phyloP scores from a whole-genome alignment of 2,329 filamentous ascomycete genomes.

The Ilyonectria robusta region DNA sequence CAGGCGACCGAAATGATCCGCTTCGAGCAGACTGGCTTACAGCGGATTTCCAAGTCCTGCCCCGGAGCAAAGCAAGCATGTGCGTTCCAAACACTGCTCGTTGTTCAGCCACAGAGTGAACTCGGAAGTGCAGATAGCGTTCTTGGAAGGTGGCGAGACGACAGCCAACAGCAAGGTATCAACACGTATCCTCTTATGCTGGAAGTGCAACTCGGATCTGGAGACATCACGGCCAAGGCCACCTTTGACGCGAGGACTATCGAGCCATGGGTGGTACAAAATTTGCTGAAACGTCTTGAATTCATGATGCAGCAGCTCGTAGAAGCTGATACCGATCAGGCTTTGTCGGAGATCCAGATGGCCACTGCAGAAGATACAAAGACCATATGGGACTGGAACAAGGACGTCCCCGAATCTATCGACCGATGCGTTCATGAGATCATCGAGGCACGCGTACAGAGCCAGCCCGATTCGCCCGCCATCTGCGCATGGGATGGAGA shows the following conservation, averaged over 20 bases:
- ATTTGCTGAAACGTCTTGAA: conserved; percentile 7
- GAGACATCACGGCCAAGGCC: background rate
- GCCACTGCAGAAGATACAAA: conserved; percentile 24
- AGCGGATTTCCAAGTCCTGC: conserved; percentile 9
- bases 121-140: background rate
- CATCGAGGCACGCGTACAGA: conserved; percentile 21
- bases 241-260: conserved; percentile 21
- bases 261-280: conserved; percentile 7
- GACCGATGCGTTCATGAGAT: conserved; percentile 40
- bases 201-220: conserved; percentile 1
- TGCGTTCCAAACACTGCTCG: conserved; percentile 27
- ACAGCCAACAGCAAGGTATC: background rate
- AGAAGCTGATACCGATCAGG: background rate
- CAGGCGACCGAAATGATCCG: conserved; percentile 31
- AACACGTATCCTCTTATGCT: conserved; percentile 22
- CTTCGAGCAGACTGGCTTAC: conserved; percentile 32
- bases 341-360: background rate
- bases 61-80: conserved; percentile 2
- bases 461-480: conserved; percentile 31
- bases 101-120: conserved; percentile 14
- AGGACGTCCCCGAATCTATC: conserved; percentile 26
- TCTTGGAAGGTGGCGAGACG: conserved; percentile 22
- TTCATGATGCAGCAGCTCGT: conserved; percentile 2
- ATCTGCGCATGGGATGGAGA: conserved; percentile 45
- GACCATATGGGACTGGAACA: conserved; percentile 35